These are phyloP conservation scores for Albophoma yamanashiensis DNA, from an alignment of 2,329 filamentous ascomycete species.

Conservation along the genomic window DNA sequence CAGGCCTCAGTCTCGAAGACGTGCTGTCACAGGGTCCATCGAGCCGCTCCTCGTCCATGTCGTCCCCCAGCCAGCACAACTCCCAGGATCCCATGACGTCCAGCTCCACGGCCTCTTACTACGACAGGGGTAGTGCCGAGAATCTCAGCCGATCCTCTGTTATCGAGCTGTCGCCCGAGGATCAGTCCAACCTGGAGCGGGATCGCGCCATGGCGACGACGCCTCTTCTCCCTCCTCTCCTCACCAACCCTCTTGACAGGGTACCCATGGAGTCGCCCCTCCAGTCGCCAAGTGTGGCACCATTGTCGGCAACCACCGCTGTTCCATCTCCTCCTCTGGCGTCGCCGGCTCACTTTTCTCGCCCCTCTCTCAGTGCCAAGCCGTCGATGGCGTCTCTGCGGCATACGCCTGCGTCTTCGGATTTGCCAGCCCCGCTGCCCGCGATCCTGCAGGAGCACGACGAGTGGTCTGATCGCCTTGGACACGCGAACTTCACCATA, in stretches of 20 bases:
- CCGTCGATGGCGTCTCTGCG: slow-evolving; percentile 69
- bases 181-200: slow-evolving; percentile 41
- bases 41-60: slow-evolving; percentile 70
- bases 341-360: slow-evolving; percentile 34
- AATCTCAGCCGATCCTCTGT: slow-evolving; percentile 40
- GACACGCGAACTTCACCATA: slow-evolving; percentile 91
- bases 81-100: slow-evolving; percentile 44
- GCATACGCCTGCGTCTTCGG: slow-evolving; percentile 50
- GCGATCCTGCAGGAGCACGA: slow-evolving; percentile 61
- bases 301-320: slow-evolving; percentile 11
- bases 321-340: slow-evolving; percentile 9
- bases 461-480: slow-evolving; percentile 74
- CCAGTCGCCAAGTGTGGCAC: slow-evolving; percentile 57
- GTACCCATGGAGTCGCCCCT: slow-evolving; percentile 66
- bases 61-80: slow-evolving; percentile 41
- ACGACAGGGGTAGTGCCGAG: slow-evolving; percentile 39
- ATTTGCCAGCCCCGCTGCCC: slow-evolving; percentile 44
- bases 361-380: slow-evolving; percentile 63
- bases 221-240: slow-evolving; percentile 72
- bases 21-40: slow-evolving; percentile 60
- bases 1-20: slow-evolving; percentile 75
- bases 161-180: slow-evolving; percentile 24
- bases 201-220: slow-evolving; percentile 60
- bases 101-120: slow-evolving; percentile 53
- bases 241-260: slow-evolving; percentile 47